A percentile compares a stretch with the other conserved stretches of the same genome.
Conservation (phyloP, 2,329 filamentous ascomycete genomes). For the Colletotrichum sidae region DNA sequence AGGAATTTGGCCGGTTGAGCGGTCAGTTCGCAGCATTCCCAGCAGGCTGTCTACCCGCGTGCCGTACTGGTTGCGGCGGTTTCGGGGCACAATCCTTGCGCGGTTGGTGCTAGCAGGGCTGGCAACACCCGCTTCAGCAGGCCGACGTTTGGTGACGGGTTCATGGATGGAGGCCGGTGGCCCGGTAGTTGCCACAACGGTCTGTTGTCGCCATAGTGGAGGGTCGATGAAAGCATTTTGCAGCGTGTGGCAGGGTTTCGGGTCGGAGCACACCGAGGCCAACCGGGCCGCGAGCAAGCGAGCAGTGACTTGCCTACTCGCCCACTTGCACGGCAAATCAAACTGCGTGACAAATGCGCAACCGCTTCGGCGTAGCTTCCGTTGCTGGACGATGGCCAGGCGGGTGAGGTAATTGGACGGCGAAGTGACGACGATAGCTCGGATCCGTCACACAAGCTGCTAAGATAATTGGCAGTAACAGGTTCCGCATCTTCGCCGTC, state of each 20-base stretch:
- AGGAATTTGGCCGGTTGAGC: no score
- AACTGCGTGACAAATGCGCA: no score
- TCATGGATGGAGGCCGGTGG: constrained; percentile 21
- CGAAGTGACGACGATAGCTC: constrained; percentile 19
- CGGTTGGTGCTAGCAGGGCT: constrained; percentile 8
- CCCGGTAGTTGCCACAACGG: constrained; percentile 12
- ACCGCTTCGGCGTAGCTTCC: not conserved
- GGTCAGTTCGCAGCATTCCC: no score
- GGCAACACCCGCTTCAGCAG: constrained; percentile 8
- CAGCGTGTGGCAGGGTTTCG: constrained; percentile 9
- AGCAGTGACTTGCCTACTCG: not conserved
- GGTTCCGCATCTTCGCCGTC: no score
- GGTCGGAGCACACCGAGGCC: constrained; percentile 6
- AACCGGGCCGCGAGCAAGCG: constrained; percentile 8
- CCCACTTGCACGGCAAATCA: no score
- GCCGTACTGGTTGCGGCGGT: constrained; percentile 22
- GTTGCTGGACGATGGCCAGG: constrained; percentile 6
- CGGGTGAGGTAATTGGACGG: not conserved
- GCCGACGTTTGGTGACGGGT: constrained; percentile 15
- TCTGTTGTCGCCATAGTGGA: constrained; percentile 21
- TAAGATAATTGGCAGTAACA: not conserved
- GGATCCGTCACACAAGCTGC: constrained; percentile 19
- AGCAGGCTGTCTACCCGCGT: no score
- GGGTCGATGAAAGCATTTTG: constrained; percentile 17
- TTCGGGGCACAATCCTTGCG: constrained; percentile 25